Evolutionary conservation across 2,329 filamentous ascomycete species (phyloP).

Genomic region (Myriosclerotinia scirpicola): DNA sequence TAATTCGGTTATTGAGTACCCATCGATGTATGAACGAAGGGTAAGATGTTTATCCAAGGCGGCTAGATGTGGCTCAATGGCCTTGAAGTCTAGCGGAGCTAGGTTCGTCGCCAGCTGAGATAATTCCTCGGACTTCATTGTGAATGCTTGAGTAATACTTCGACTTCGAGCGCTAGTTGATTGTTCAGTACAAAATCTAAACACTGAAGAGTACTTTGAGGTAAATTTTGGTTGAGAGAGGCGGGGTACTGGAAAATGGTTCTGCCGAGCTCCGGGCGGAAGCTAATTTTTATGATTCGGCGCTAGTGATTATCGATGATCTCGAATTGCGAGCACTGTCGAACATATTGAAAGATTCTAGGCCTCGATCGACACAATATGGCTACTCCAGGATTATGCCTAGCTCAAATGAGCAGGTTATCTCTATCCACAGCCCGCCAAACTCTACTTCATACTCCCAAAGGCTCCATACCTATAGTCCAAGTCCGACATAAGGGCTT

Average conservation of each 20-base stretch:
- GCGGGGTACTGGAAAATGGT: slow-evolving; percentile 23
- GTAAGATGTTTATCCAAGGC: slow-evolving; percentile 85
- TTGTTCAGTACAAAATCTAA: slow-evolving; percentile 21
- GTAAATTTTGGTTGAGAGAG: slow-evolving; percentile 21
- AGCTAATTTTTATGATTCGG: slow-evolving; percentile 17
- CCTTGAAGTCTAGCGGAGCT: slow-evolving; percentile 72
- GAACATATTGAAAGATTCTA: not conserved
- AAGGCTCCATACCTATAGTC: slow-evolving; percentile 32
- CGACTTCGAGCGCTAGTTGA: not conserved
- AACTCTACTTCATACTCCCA: slow-evolving; percentile 23
- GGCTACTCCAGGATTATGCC: slow-evolving; percentile 37
- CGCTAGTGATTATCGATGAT: slow-evolving; percentile 19
- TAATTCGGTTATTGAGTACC: slow-evolving; percentile 72
- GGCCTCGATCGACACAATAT: slow-evolving; percentile 31
- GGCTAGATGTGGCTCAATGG: slow-evolving; percentile 70
- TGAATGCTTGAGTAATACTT: slow-evolving; percentile 2
- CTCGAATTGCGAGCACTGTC: slow-evolving; percentile 12
- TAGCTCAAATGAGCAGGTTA: slow-evolving; percentile 41
- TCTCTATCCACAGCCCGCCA: slow-evolving; percentile 30
- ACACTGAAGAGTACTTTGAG: slow-evolving; percentile 27
- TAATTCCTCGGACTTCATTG: slow-evolving; percentile 59
- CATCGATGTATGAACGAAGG: slow-evolving; percentile 81
- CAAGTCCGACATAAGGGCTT: slow-evolving; percentile 26
- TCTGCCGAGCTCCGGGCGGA: slow-evolving; percentile 24
- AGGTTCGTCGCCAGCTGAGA: slow-evolving; percentile 52